Evolutionary conservation across 495 filamentous ascomycete genomes (phyloP), one percentile per base, ranked within the genome.

Genomic region (Talaromyces liani): DNA sequence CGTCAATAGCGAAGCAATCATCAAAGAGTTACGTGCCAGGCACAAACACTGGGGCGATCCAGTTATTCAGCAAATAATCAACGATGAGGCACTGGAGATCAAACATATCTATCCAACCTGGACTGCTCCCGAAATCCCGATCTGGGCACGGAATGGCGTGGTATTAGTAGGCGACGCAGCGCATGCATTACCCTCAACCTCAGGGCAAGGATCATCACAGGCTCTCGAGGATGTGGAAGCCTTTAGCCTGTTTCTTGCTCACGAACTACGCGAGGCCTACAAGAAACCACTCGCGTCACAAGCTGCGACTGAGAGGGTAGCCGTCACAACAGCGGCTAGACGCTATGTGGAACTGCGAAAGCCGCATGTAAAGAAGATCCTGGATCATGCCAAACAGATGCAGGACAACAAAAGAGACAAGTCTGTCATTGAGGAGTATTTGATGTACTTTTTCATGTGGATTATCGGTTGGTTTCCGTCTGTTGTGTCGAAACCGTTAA

Each of bases 21-120:
- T 69, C 10, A 63, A 63, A 29, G 74, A 79, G 63, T 71, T 85
- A 22, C 71, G 68, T 5, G 66, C 76, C 61, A 75, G 83, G 14
- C 81, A 85, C 60, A 65, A 65, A 3, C 45, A 71, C 16, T 84
- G 81, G 81, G 70, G 70, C 22, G 80, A 85, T 57, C 83, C 83
- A 0, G 75, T 82, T 16, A 70, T 87, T 25, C 73, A 74, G 49
- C 69, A 74, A 27, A 75, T 85, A 47, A 61, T 85, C 5, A 51
- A 65, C 10, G 62, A 67, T 3, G 20, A 61, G 14, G 73, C 74
- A 0, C 65, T 75, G 0, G 59, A 70, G 1, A 72, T 85, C 4
- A 67, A 82, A 45, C 78, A 68, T 65, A 74, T 85, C 63, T 85
- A 84, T 64, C 82, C 82, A 22, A 82, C 77, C 9, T 85, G 80